Base-by-base conservation (phyloP, 768 basidiomycete species). In the Paxillus involutus region DNA sequence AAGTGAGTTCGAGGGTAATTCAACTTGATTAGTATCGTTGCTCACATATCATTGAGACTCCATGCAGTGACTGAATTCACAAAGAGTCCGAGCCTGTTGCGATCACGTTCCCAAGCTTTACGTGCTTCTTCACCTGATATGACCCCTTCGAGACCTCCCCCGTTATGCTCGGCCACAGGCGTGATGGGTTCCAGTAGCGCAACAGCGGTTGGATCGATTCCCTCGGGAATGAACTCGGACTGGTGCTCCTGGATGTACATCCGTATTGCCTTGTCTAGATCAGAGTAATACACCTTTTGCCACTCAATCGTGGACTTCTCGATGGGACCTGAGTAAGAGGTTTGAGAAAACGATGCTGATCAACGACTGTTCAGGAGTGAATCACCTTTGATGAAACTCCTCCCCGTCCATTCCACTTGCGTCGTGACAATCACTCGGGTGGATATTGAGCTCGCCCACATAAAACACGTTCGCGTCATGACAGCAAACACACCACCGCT, bases 331-430 rank as follows among this genome's bases (percentile, higher is more conserved):
- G 62, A 6, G 29, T 52, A 19, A 29, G 46, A 42, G 19, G 33
- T 52, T 26, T 53, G 40, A 60, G 17, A 8, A 47, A 29, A 13
- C 26, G 45, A 13, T 52, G 37, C 32, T 9, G 13, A 55, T 42
- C 30, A 53, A 17, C 10, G 9, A 32, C 1, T 3, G 17, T 7
- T 14, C 4, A 32, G n/a, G 42, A 6, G 35, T 37, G 11, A 56
- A 75, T 59, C 53, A 94, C 94, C 89, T 73, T 91, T 96, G 71
- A 99, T 94, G 73, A 98, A 98, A 73, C 92, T 95, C 61, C 94
- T 81, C 43, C n/a, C n/a, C n/a, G n/a, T n/a, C n/a, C n/a, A n/a
- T n/a, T n/a, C n/a, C n/a, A n/a, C n/a, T n/a, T n/a, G 83, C 4
- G 90, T 93, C 40, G 92, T 94, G 3, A 98, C 91, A 11, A 94